Base-by-base conservation (phyloP, 108 stramenopile species). In the Asterionellopsis glacialis region DNA sequence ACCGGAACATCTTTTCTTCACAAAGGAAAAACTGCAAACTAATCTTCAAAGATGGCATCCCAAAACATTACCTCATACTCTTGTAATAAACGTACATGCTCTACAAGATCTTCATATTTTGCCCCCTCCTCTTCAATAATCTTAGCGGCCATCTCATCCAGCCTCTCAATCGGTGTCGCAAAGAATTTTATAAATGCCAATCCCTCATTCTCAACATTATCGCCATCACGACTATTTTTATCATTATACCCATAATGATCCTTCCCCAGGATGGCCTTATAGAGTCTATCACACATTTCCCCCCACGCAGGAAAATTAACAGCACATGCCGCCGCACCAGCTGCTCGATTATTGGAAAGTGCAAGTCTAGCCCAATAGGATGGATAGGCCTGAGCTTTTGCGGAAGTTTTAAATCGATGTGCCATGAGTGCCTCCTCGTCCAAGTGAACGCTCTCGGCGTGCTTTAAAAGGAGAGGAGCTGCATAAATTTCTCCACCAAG, bases 271-370 rank as follows among this genome's bases (percentile, higher is more conserved):
- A 45, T 5, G 12, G 72, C 67, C 1, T 57, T 55, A 6, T 5
- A 26, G 13, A 73, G 45, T 4, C 49, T 24, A 9, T 41, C 22
- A 28, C 72, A 73, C 72, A 73, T 73, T 25, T 50, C 12, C 14
- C 72, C 72, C 72, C 72, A 73, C 1, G 72, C 72, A 28, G 66
- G 72, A 57, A 73, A 73, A 44, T 73, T 73, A 22, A 68, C 72
- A 24, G 72, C 72, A 51, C 72, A 73, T 23, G 72, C 72, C 13
- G 72, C 72, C 15, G 72, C 72, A 19, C 67, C 72, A 13, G 72
- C 72, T 15, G 60, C 72, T 13, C 67, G 60, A 40, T 68, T 44
- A 16, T 47, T 41, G 19, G 61, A 44, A 12, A 73, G 38, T 38
- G 72, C 72, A 0, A 73, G 40, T 18, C 72, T 38, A 9, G 72